Percentiles rank a stretch among this genome's conserved stretches.
phyloP scores from a whole-genome alignment of 441 rosid species.

The Erodium chrysanthum region DNA sequence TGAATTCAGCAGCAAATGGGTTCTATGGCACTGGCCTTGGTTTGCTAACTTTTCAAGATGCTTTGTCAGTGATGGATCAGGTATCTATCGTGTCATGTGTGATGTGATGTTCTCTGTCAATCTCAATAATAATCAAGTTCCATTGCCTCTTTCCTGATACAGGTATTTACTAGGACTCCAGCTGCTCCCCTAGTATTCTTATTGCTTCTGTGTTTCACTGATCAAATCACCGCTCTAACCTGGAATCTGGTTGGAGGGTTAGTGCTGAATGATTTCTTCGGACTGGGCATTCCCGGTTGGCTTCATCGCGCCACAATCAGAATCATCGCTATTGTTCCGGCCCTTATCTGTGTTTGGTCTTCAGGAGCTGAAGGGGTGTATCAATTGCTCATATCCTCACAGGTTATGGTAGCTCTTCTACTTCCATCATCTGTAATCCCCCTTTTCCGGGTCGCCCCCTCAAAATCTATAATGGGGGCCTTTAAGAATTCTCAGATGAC shows the following conservation, averaged over 20 bases:
- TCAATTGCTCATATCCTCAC: slow-evolving; percentile 72
- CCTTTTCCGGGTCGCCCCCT: slow-evolving; percentile 77
- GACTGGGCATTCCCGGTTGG: slow-evolving; percentile 79
- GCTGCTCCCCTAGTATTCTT: slow-evolving; percentile 46
- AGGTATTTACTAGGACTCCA: slow-evolving; percentile 59
- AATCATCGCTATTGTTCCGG: slow-evolving; percentile 68
- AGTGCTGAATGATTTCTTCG: slow-evolving; percentile 59
- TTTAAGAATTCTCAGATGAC: slow-evolving; percentile 62
- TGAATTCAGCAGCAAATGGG: slow-evolving; percentile 76
- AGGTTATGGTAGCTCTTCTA: slow-evolving; percentile 72
- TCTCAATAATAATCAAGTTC: slow-evolving; percentile 15
- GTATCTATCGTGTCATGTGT: slow-evolving; percentile 30
- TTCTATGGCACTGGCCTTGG: slow-evolving; percentile 69
- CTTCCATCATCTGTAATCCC: slow-evolving; percentile 91
- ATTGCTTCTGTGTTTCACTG: slow-evolving; percentile 53
- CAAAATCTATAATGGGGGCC: slow-evolving; percentile 78
- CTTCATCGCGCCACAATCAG: slow-evolving; percentile 79
- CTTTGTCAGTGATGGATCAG: slow-evolving; percentile 84
- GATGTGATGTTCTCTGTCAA: too few relatives aligned
- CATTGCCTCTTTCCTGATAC: slow-evolving; percentile 17
- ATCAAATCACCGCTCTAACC: slow-evolving; percentile 62
- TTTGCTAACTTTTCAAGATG: slow-evolving; percentile 81
- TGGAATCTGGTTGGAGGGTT: slow-evolving; percentile 77
- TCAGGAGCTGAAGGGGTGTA: slow-evolving; percentile 87
- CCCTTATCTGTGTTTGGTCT: slow-evolving; percentile 77